Evolutionary conservation across 768 basidiomycete species (phyloP).

Genomic region (Naematelia aurantialba): DNA sequence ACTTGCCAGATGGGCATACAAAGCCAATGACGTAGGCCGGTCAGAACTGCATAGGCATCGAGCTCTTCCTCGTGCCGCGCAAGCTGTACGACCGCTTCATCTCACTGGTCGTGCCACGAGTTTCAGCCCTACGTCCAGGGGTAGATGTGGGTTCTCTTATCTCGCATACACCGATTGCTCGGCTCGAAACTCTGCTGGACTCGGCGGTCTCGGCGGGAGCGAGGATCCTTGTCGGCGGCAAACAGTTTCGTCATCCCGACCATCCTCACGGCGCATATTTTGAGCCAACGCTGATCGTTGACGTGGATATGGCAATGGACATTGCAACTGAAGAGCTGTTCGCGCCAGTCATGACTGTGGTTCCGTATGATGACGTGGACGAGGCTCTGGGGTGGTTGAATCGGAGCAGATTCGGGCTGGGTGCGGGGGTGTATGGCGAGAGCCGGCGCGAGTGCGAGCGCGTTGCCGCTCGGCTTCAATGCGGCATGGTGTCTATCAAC

Average conservation of each 20-base stretch:
- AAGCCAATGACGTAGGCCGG: conserved; percentile 52
- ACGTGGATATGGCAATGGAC: conserved; percentile 65
- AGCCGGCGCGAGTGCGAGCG: conserved; percentile 71
- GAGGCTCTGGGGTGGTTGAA: conserved; percentile 88
- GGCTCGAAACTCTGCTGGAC: conserved; percentile 65
- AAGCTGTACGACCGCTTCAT: conserved; percentile 73
- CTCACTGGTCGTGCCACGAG: conserved; percentile 58
- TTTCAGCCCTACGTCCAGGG: conserved; percentile 66
- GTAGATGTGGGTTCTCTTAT: conserved; percentile 88
- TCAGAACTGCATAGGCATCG: conserved; percentile 96
- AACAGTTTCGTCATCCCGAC: conserved; percentile 62
- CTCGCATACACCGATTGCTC: conserved; percentile 64
- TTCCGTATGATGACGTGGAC: conserved; percentile 76
- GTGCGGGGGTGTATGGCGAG: conserved; percentile 90
- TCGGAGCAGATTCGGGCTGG: conserved; percentile 79
- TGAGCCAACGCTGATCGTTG: conserved; percentile 77
- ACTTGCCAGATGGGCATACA: not conserved
- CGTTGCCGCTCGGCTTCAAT: conserved; percentile 76
- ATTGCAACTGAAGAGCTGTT: conserved; percentile 87
- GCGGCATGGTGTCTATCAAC: conserved; percentile 96
- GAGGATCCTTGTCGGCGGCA: conserved; percentile 62
- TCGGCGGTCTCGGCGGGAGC: conserved; percentile 70
- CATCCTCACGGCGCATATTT: conserved; percentile 76
- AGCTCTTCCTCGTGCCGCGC: conserved; percentile 80
- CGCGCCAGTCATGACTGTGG: conserved; percentile 82